Evolutionary conservation across 140 eudicot species (phyloP).

Genomic region (Cichorium intybus): DNA sequence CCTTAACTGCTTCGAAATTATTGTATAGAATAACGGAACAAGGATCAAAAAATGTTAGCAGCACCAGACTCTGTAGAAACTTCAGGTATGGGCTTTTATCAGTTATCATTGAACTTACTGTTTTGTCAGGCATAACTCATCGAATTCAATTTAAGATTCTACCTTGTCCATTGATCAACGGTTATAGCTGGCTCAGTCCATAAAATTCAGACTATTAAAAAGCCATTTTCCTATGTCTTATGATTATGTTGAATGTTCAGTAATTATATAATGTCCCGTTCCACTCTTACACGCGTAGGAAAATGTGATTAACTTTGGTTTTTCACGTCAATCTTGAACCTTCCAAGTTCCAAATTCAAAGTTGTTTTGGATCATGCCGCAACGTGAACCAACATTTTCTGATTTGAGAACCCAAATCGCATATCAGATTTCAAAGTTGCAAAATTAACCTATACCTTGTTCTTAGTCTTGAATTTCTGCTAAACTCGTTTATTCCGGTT

Average conservation of each 20-base stretch:
- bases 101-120: neutral
- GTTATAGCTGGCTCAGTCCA: neutral
- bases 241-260: neutral
- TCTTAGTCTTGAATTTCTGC: neutral
- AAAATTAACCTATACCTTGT: neutral
- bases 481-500: neutral
- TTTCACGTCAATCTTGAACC: no score
- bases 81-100: conserved; percentile 23
- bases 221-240: neutral
- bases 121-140: neutral
- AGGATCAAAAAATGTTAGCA: conserved; percentile 14
- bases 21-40: conserved; percentile 10
- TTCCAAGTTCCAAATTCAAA: neutral
- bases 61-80: conserved; percentile 16
- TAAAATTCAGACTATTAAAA: neutral
- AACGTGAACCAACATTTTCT: neutral
- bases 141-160: neutral
- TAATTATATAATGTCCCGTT: no score
- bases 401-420: neutral
- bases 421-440: neutral
- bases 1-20: conserved; percentile 12
- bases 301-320: no score
- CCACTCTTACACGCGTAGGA: no score
- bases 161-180: conserved; percentile 10
- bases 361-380: neutral